These are phyloP conservation scores for Fusarium sambucinum DNA, from an alignment of 2,329 filamentous ascomycete species.

Conservation along the genomic window DNA sequence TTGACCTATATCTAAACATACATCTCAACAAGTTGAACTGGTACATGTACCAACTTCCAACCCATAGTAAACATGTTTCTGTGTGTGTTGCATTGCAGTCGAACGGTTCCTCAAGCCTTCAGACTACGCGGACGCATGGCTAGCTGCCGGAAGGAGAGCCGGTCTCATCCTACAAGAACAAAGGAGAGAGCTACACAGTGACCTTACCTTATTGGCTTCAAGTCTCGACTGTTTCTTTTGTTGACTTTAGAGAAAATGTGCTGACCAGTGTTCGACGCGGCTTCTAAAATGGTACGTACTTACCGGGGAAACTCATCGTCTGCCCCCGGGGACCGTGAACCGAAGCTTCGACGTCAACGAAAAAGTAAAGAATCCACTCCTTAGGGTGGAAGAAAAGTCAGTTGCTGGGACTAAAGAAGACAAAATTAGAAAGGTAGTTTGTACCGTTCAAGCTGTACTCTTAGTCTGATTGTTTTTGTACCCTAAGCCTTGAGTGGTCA, in stretches of 20 bases:
- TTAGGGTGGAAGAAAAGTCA: neutral
- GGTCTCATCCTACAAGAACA: slow-evolving; percentile 14
- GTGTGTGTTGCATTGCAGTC: slow-evolving; percentile 42
- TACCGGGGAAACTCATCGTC: slow-evolving; percentile 27
- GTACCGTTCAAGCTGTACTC: accelerated
- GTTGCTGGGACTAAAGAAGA: neutral
- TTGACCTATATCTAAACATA: neutral
- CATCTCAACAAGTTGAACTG: neutral
- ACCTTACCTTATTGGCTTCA: slow-evolving; percentile 20
- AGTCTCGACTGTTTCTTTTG: slow-evolving; percentile 2
- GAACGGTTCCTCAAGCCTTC: slow-evolving; percentile 29
- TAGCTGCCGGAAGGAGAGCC: slow-evolving; percentile 31
- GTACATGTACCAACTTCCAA: slow-evolving; percentile 1
- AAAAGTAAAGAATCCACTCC: neutral
- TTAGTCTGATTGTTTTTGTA: neutral
- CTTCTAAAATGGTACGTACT: slow-evolving; percentile 36
- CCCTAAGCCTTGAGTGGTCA: too few species aligned
- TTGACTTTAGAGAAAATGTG: neutral
- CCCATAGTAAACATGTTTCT: slow-evolving; percentile 1
- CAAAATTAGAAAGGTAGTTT: neutral
- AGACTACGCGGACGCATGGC: slow-evolving; percentile 36
- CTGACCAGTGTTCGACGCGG: slow-evolving; percentile 14
- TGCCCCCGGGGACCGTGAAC: slow-evolving; percentile 28
- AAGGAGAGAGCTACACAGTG: neutral
- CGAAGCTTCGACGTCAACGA: slow-evolving; percentile 32